These are phyloP conservation scores for Arthrobotrys sphaeroides DNA, from an alignment of 2,329 filamentous ascomycete genomes.

Conservation along the genomic window DNA sequence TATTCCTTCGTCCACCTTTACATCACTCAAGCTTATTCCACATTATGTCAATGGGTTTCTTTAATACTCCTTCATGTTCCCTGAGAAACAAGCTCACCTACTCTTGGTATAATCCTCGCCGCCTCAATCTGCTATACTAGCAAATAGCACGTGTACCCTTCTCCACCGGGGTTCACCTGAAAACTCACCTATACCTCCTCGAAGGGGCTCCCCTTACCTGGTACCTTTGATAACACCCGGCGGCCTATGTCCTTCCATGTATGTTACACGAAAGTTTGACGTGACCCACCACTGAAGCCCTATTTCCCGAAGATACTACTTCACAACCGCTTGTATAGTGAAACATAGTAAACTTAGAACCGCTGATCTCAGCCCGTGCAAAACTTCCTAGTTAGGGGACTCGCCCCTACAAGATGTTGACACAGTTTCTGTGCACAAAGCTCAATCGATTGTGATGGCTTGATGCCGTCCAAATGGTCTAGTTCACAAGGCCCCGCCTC, in stretches of 20 bases:
- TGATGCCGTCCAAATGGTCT: no score
- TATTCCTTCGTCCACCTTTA: conserved; percentile 8
- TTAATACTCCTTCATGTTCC: conserved; percentile 17
- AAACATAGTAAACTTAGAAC: background rate
- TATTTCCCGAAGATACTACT: background rate
- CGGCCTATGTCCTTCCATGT: background rate
- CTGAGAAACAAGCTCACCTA: background rate
- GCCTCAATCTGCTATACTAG: background rate
- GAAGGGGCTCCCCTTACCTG: background rate
- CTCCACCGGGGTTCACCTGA: background rate
- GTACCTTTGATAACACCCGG: background rate
- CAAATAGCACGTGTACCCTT: background rate
- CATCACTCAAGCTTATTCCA: conserved; percentile 10
- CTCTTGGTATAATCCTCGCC: background rate
- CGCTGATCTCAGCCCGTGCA: no score
- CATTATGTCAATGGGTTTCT: conserved; percentile 18
- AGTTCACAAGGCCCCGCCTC: no score
- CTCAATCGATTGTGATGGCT: no score
- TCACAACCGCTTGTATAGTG: no score
- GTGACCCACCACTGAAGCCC: background rate
- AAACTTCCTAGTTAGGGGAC: no score
- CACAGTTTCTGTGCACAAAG: no score
- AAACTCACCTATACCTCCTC: background rate
- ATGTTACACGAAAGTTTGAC: background rate
- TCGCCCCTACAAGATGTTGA: no score